Evolutionary conservation across 2,329 filamentous ascomycete species (phyloP), one percentile per base, ranked within the genome.

Genomic region (Cercospora brassicicola): DNA sequence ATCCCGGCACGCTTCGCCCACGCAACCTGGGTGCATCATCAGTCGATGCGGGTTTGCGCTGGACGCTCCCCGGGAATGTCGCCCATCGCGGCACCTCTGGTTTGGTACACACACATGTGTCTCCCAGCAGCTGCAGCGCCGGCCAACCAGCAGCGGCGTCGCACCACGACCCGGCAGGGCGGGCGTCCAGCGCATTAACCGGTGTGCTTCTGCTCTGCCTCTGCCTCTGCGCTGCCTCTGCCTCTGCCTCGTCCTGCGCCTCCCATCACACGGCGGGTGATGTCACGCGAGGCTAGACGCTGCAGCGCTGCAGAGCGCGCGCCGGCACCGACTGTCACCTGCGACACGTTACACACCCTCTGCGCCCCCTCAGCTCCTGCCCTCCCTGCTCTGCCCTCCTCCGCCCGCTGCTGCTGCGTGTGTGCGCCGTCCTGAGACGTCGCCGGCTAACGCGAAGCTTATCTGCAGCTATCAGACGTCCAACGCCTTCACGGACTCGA

Each of bases 401-500:
- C 13, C 20, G 4, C 11, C 53, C 18, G 4, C 53, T 45, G 30
- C 45, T 53, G 56, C 59, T 53, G 59, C 59, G 68, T 68, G 65
- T 39, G 48, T 59, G 45, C 59, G 55, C 59, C 51, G 51, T 30
- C 55, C 55, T 69, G 65, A 66, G 45, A 71, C 66, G 64, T 55
- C 59, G 36, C 33, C 30, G 56, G 65, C 70, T 72, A 65, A 72
- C 57, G 33, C 20, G n/a, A 33, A n/a, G 28, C 60, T 62, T 53
- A 55, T 68, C 67, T 67, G 55, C 60, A 76, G 85, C 76, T 87
- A 85, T 77, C 81, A 83, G 69, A 74, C 82, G 18, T 64, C 62
- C 75, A 81, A 82, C 55, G 55, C 55, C 72, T 82, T 86, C 73
- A 83, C 86, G 68, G 85, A 88, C 79, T 85, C 86, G 69, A 85